phyloP scores from a whole-genome alignment of 116 monocot genomes.

The Phalaenopsis hybrid region DNA sequence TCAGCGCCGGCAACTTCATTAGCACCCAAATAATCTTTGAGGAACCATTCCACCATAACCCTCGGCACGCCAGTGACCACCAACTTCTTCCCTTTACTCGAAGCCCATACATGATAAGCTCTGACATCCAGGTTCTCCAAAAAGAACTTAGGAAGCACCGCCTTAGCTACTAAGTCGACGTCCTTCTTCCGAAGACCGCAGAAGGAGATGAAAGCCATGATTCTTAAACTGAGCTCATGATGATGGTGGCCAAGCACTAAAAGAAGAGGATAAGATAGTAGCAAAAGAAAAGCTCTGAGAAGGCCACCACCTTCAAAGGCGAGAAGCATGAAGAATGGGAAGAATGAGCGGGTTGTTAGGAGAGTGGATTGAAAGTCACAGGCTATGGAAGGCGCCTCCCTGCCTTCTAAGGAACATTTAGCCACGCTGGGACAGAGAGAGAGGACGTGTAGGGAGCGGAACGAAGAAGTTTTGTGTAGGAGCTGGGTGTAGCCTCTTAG shows the following conservation, averaged over 20 bases:
- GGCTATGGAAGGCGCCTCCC: conserved; percentile 15
- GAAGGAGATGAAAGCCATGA: conserved; percentile 65
- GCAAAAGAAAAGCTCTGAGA: conserved; percentile 50
- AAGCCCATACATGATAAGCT: conserved; percentile 20
- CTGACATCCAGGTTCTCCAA: conserved; percentile 45
- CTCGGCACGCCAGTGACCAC: conserved; percentile 42
- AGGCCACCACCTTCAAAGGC: conserved; percentile 76
- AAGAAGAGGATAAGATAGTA: conserved; percentile 42
- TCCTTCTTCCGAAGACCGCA: conserved; percentile 40
- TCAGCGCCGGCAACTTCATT: conserved; percentile 29
- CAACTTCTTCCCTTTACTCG: conserved; percentile 18
- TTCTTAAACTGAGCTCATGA: conserved; percentile 14
- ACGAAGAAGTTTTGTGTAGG: conserved; percentile 11
- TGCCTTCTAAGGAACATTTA: conserved; percentile 21
- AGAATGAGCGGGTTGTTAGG: conserved; percentile 31
- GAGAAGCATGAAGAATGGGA: conserved; percentile 90
- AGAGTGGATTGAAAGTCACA: conserved; percentile 45
- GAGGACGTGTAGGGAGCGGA: neutral
- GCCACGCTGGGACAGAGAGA: conserved; percentile 6
- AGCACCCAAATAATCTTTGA: conserved; percentile 39
- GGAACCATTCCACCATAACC: conserved; percentile 53
- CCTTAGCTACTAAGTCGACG: conserved; percentile 40
- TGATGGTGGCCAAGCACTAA: conserved; percentile 16
- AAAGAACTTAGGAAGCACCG: conserved; percentile 76
- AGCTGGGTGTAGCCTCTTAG: conserved; percentile 28